phyloP scores from a whole-genome alignment of 2,329 filamentous ascomycete species.

The Lomentospora prolificans region DNA sequence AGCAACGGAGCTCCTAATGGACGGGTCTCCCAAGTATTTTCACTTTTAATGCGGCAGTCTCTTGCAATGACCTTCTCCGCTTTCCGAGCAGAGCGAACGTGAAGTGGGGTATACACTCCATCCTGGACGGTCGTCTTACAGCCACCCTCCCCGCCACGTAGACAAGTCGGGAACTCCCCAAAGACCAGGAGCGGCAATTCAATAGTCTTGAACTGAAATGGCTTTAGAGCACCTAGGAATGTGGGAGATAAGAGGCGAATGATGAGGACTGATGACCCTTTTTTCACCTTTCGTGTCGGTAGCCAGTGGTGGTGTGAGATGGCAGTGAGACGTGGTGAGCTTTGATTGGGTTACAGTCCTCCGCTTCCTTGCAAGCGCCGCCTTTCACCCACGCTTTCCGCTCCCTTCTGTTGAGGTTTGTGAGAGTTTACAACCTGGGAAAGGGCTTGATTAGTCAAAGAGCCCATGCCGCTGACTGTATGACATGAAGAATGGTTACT shows the following conservation, averaged over 20 bases:
- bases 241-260: conserved; percentile 3
- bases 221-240: neutral
- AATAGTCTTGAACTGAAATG: neutral
- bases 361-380: conserved; percentile 4
- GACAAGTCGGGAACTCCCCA: neutral
- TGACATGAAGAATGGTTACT: neutral
- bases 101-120: neutral
- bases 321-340: conserved; percentile 8
- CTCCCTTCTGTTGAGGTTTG: neutral
- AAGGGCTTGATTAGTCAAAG: neutral
- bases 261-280: neutral
- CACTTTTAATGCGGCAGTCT: no score
- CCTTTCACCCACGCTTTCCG: neutral
- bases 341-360: conserved; percentile 2
- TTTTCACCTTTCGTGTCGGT: neutral
- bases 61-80: neutral
- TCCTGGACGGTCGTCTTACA: neutral
- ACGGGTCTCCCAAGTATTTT: neutral
- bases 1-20: neutral
- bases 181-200: neutral
- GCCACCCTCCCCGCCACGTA: neutral
- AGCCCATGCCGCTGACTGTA: neutral
- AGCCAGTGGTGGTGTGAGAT: conserved; percentile 5
- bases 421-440: neutral
- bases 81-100: neutral